Evolutionary conservation across 2,329 filamentous ascomycete species (phyloP).

Genomic region (Sphaceloma murrayae): DNA sequence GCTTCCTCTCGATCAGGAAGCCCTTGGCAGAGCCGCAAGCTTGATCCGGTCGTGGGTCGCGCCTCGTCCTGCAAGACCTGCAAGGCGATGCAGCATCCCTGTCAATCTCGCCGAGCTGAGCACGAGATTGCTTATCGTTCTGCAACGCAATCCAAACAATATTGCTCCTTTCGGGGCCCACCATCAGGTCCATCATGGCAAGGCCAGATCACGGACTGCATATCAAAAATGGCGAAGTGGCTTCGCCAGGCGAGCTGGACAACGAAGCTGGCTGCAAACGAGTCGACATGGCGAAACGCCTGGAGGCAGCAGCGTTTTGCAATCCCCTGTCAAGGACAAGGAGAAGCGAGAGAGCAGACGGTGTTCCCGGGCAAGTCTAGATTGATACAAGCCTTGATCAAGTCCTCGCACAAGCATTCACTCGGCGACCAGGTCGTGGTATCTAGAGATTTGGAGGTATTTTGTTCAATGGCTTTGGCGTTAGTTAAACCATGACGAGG

Average conservation of each 20-base stretch:
- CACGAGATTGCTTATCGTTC: slow-evolving; percentile 11
- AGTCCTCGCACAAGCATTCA: too few species aligned
- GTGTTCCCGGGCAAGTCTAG: too few species aligned
- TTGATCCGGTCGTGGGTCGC: neutral
- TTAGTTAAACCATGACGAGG: too few species aligned
- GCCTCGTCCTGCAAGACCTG: slow-evolving; percentile 3
- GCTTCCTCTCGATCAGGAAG: slow-evolving; percentile 6
- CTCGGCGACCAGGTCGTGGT: too few species aligned
- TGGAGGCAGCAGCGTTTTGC: neutral
- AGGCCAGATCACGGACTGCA: slow-evolving; percentile 5
- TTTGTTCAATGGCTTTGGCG: too few species aligned
- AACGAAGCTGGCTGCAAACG: neutral
- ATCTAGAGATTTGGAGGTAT: too few species aligned
- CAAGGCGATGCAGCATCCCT: slow-evolving; percentile 13
- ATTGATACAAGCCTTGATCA: too few species aligned
- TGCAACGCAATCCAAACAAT: slow-evolving; percentile 6
- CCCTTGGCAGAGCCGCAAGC: slow-evolving; percentile 1
- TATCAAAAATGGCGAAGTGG: neutral
- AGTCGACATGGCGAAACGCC: neutral
- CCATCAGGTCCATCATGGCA: neutral
- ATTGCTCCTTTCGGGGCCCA: slow-evolving; percentile 13
- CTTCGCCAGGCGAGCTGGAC: neutral
- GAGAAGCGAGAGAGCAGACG: too few species aligned
- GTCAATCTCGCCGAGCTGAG: neutral
- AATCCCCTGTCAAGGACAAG: neutral